phyloP scores from a whole-genome alignment of 1,284 basidiomycete species.

The Gymnopus androsaceus region DNA sequence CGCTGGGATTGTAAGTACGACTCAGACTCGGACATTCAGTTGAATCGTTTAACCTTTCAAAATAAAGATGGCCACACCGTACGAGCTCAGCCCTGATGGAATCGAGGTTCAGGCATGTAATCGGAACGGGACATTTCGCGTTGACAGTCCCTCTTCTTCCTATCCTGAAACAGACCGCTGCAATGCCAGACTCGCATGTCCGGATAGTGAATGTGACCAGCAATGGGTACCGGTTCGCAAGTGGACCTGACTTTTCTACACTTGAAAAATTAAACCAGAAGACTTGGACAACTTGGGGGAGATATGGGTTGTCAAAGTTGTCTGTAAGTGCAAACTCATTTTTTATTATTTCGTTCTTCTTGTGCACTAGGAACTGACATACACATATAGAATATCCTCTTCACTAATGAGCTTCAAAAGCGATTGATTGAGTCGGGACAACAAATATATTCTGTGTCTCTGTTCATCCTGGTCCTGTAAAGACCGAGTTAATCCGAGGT shows the following conservation, averaged over 20 bases:
- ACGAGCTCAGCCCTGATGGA: slow-evolving; percentile 4
- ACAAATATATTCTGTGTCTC: neutral
- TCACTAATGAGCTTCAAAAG: slow-evolving; percentile 5
- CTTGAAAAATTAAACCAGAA: neutral
- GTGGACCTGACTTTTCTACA: neutral
- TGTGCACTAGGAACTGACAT: too few species aligned
- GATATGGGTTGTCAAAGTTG: too few species aligned
- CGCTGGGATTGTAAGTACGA: too few species aligned
- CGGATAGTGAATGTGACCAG: slow-evolving; percentile 15
- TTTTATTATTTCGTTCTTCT: too few species aligned
- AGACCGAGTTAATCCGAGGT: neutral
- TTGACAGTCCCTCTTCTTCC: slow-evolving; percentile 15
- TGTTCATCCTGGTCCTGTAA: neutral
- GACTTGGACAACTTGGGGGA: neutral
- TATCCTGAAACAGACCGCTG: slow-evolving; percentile 11
- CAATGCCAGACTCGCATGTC: slow-evolving; percentile 11
- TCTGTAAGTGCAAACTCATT: neutral
- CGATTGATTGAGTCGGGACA: neutral
- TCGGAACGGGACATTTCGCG: too few species aligned
- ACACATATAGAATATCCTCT: neutral
- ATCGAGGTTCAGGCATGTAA: slow-evolving; percentile 10
- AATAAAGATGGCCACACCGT: slow-evolving; percentile 6
- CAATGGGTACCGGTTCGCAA: neutral
- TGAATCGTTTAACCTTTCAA: too few species aligned
- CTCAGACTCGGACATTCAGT: slow-evolving; percentile 18